Percentiles rank a stretch among this genome's conserved stretches.
Conservation (phyloP, 139 green algal species). For the Haematococcus lacustris region DNA sequence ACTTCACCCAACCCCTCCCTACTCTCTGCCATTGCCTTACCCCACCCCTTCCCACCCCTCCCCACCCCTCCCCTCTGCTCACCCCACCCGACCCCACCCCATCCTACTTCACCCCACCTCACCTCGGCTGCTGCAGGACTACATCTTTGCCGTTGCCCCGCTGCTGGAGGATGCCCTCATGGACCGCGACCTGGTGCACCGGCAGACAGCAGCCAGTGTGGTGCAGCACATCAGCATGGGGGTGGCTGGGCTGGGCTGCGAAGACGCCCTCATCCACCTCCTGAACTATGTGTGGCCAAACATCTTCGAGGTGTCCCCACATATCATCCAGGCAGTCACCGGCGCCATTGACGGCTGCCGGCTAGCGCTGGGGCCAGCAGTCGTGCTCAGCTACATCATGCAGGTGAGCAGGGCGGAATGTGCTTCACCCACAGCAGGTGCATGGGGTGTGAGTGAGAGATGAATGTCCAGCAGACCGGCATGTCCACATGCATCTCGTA, state of each 20-base stretch:
- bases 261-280: slow-evolving; percentile 92
- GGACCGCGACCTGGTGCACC: slow-evolving; percentile 91
- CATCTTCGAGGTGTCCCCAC: slow-evolving; percentile 97
- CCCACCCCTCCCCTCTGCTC: no score
- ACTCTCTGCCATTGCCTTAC: background rate
- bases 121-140: slow-evolving; percentile 70
- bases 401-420: no score
- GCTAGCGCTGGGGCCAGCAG: slow-evolving; percentile 73
- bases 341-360: slow-evolving; percentile 88
- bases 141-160: slow-evolving; percentile 95
- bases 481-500: no score
- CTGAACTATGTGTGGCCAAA: slow-evolving; percentile 99
- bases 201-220: slow-evolving; percentile 87
- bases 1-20: no score
- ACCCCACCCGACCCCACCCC: no score
- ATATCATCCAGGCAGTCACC: slow-evolving; percentile 88
- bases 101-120: no score
- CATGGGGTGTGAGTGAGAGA: no score
- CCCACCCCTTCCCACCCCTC: no score
- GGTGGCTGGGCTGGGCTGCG: slow-evolving; percentile 87
- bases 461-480: no score
- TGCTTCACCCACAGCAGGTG: no score
- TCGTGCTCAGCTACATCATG: slow-evolving; percentile 84
- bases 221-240: slow-evolving; percentile 89
- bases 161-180: slow-evolving; percentile 96